Percentiles rank a stretch among this genome's conserved stretches.
phyloP scores from a whole-genome alignment of 441 rosid species.

The Erodium chrysanthum region DNA sequence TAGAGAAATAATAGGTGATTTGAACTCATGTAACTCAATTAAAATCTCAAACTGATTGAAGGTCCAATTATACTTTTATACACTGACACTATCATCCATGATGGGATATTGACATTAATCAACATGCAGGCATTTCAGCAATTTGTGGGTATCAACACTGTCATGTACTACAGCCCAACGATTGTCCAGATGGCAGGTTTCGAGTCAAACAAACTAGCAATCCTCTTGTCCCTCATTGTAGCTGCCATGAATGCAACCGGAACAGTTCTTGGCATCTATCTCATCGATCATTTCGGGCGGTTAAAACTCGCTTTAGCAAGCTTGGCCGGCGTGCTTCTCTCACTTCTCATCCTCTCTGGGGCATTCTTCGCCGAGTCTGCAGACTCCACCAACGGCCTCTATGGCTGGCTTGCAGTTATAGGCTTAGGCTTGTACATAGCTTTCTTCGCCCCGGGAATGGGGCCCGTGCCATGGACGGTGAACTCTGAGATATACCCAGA shows the following conservation, averaged over 20 bases:
- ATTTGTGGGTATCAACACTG: slow-evolving; percentile 77
- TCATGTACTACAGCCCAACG: slow-evolving; percentile 74
- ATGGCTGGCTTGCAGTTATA: slow-evolving; percentile 51
- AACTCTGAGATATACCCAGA: slow-evolving; percentile 74
- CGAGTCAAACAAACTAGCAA: slow-evolving; percentile 62
- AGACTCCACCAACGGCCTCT: slow-evolving; percentile 29
- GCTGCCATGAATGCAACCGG: slow-evolving; percentile 62
- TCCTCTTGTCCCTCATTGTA: slow-evolving; percentile 54
- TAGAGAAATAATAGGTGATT: too few species aligned
- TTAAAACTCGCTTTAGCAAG: slow-evolving; percentile 51
- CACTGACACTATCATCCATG: too few species aligned
- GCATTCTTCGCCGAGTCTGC: slow-evolving; percentile 43
- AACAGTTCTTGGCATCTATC: slow-evolving; percentile 53
- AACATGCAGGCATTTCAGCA: slow-evolving; percentile 74
- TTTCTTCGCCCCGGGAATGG: slow-evolving; percentile 66
- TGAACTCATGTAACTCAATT: too few species aligned
- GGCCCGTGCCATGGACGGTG: slow-evolving; percentile 66
- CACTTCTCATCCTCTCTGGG: slow-evolving; percentile 44
- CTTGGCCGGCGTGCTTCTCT: slow-evolving; percentile 41
- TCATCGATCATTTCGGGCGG: slow-evolving; percentile 61
- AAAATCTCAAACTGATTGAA: too few species aligned
- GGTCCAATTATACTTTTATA: too few species aligned
- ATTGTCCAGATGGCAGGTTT: slow-evolving; percentile 67
- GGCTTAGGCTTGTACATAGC: slow-evolving; percentile 55
- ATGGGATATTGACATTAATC: neutral